phyloP scores from a whole-genome alignment of 2,329 filamentous ascomycete species.

The Exophiala oligosperma region DNA sequence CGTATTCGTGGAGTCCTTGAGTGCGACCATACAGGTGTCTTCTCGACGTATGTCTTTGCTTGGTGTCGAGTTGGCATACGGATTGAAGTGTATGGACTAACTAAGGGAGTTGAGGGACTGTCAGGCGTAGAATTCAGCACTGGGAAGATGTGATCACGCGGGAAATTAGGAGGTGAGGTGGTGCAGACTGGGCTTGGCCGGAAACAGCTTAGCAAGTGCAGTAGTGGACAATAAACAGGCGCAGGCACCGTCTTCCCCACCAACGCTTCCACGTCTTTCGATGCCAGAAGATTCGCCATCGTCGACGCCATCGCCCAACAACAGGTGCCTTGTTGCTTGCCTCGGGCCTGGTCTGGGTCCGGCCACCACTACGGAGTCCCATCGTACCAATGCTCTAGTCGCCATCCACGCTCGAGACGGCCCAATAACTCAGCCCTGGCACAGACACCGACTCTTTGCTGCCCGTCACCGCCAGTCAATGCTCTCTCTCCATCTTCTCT shows the following conservation, averaged over 20 bases:
- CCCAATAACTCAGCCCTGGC: neutral
- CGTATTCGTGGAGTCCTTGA: too few relatives aligned
- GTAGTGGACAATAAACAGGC: slow-evolving; percentile 8
- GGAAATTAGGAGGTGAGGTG: slow-evolving; percentile 20
- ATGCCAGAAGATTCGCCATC: slow-evolving; percentile 11
- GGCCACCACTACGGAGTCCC: too few relatives aligned
- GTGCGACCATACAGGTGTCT: too few relatives aligned
- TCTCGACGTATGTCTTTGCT: too few relatives aligned
- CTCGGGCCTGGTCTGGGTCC: too few relatives aligned
- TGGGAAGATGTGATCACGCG: slow-evolving; percentile 19
- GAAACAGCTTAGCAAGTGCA: slow-evolving; percentile 11
- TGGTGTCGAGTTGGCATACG: too few relatives aligned
- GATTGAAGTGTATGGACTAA: too few relatives aligned
- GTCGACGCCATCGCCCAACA: neutral
- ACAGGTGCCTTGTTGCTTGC: neutral
- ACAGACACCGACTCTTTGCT: slow-evolving; percentile 1
- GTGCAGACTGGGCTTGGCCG: slow-evolving; percentile 10
- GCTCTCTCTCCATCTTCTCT: slow-evolving; percentile 9
- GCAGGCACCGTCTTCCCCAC: neutral
- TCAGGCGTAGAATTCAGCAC: slow-evolving; percentile 7
- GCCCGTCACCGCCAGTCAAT: slow-evolving; percentile 20
- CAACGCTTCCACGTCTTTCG: neutral
- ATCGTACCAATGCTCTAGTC: too few relatives aligned
- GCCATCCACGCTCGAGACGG: neutral
- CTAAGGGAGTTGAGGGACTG: too few relatives aligned